Percentiles rank a stretch among this genome's conserved stretches.
Evolutionary conservation across 495 filamentous ascomycete species (phyloP).

Genomic region (Xylaria nigripes): DNA sequence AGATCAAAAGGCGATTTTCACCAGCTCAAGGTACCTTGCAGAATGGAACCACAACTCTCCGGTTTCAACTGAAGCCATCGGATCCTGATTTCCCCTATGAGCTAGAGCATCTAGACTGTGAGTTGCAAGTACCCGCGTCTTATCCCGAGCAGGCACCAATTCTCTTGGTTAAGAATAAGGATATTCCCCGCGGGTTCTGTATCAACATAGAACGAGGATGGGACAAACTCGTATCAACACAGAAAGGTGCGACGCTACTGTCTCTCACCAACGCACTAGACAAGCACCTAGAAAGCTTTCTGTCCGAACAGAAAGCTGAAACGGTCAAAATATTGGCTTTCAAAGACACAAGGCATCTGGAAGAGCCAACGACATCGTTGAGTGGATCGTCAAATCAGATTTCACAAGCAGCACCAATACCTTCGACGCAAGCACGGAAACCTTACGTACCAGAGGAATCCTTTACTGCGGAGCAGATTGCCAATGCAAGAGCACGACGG

Average conservation of each 20-base stretch:
- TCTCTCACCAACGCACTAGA: constrained; percentile 65
- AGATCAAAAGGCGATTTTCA: constrained; percentile 63
- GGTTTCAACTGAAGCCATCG: constrained; percentile 64
- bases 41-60: constrained; percentile 46
- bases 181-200: constrained; percentile 73
- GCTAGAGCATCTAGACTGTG: constrained; percentile 60
- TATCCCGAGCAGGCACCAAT: constrained; percentile 54
- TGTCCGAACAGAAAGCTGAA: constrained; percentile 64
- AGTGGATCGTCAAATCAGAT: constrained; percentile 36
- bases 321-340: constrained; percentile 74
- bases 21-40: constrained; percentile 49
- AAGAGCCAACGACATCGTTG: constrained; percentile 6
- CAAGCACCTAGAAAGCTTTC: constrained; percentile 60
- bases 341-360: constrained; percentile 40
- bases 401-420: constrained; percentile 45
- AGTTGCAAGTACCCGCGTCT: constrained; percentile 54
- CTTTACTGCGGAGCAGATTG: constrained; percentile 50
- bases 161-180: constrained; percentile 61
- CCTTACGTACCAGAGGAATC: constrained; percentile 32
- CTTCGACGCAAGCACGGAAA: constrained; percentile 11
- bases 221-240: constrained; percentile 53
- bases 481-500: constrained; percentile 54
- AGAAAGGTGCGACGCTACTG: constrained; percentile 53
- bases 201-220: constrained; percentile 78
- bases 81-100: constrained; percentile 85